Conservation (phyloP, 495 filamentous ascomycete species). For the Paragyromitra xinjiangensis region DNA sequence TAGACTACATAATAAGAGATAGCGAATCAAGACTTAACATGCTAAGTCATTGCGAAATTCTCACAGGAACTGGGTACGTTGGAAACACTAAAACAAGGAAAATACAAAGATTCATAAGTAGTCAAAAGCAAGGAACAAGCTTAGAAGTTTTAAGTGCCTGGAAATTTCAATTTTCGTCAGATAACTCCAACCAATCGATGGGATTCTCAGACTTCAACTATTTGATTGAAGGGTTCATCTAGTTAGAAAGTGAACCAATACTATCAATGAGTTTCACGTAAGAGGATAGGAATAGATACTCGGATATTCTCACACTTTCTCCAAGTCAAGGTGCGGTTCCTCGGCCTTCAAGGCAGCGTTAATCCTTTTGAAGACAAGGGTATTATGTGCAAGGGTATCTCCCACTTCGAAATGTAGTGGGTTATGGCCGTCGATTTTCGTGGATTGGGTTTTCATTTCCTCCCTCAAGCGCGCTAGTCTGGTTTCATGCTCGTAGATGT, state of each 20-base stretch:
- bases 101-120: not conserved
- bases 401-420: slow-evolving; percentile 3
- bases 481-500: not conserved
- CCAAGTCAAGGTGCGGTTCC: slow-evolving; percentile 1
- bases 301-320: not conserved
- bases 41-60: not conserved
- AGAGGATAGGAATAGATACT: not conserved
- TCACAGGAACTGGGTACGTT: not conserved
- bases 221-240: not conserved
- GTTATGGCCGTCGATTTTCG: not conserved
- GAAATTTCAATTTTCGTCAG: not conserved
- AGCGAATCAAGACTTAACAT: not conserved
- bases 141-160: not conserved
- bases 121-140: not conserved
- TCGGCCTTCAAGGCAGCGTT: not conserved
- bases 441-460: not conserved
- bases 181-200: not conserved
- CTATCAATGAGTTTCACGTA: not conserved
- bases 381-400: slow-evolving; percentile 4
- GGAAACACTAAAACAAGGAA: not conserved
- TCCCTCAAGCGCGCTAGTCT: not conserved
- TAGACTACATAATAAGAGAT: not conserved
- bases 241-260: not conserved
- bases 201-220: not conserved
- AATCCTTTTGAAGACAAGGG: not conserved